These are phyloP conservation scores for Rubia tinctorum DNA, from an alignment of 305 asterid genomes.

Conservation along the genomic window DNA sequence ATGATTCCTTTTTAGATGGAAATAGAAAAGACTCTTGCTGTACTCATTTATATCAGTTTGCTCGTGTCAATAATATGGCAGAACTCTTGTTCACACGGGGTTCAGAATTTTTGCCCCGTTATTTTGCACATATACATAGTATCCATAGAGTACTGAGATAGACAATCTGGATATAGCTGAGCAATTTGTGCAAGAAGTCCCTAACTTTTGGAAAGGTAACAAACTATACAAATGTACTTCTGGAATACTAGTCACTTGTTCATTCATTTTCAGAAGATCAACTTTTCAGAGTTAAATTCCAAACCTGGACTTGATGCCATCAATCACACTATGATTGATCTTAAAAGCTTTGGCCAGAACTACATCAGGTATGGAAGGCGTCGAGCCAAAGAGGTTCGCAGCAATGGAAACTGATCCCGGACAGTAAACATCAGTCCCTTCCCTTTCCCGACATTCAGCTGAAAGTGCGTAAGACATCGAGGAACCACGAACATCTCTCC, in stretches of 20 bases:
- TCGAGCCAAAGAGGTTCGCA: constrained; percentile 35
- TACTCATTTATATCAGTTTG: background rate
- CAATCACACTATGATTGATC: constrained; percentile 19
- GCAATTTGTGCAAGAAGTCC: too few relatives aligned
- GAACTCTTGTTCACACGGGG: background rate
- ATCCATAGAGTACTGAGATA: too few relatives aligned
- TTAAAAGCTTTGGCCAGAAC: constrained; percentile 33
- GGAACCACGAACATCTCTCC: constrained; percentile 68
- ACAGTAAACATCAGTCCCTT: constrained; percentile 44
- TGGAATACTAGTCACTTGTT: background rate
- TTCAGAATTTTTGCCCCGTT: background rate
- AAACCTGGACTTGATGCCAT: constrained; percentile 33
- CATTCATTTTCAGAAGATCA: background rate
- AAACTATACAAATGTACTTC: background rate
- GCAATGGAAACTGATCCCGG: constrained; percentile 38
- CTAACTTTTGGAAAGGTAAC: too few relatives aligned
- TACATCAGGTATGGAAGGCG: constrained; percentile 29
- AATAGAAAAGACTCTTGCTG: background rate
- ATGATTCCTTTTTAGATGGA: background rate
- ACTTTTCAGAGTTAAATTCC: constrained; percentile 5
- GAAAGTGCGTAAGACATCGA: constrained; percentile 57
- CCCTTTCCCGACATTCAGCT: constrained; percentile 47
- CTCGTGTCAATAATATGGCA: background rate
- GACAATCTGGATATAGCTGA: too few relatives aligned
- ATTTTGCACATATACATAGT: background rate